Percentiles rank a stretch among this genome's conserved stretches.
Conservation (phyloP, 805 yeast genomes). For the Priceomyces haplophilus region DNA sequence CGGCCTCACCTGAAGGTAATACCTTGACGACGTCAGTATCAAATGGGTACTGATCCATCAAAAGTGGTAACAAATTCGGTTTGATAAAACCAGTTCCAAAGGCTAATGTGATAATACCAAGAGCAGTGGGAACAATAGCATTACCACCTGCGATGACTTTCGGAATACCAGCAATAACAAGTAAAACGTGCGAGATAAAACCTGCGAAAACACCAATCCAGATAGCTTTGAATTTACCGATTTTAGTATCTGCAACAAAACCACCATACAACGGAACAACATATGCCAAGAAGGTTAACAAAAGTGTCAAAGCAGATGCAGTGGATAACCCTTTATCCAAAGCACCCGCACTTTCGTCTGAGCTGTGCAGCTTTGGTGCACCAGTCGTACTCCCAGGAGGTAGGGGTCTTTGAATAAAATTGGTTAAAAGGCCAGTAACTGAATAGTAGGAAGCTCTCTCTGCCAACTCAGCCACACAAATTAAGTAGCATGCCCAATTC, state of each 20-base stretch:
- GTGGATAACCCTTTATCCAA: slow-evolving; percentile 43
- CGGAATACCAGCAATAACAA: slow-evolving; percentile 49
- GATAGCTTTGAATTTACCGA: slow-evolving; percentile 48
- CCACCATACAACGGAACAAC: slow-evolving; percentile 54
- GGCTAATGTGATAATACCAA: slow-evolving; percentile 40
- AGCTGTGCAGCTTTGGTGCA: slow-evolving; percentile 29
- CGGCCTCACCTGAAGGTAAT: slow-evolving; percentile 60
- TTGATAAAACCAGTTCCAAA: slow-evolving; percentile 54
- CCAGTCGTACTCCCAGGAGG: slow-evolving; percentile 49
- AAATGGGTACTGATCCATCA: slow-evolving; percentile 50
- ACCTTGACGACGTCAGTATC: slow-evolving; percentile 57
- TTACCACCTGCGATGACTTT: slow-evolving; percentile 32
- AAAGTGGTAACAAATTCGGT: slow-evolving; percentile 49
- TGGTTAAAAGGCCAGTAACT: slow-evolving; percentile 40
- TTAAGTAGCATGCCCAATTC: slow-evolving; percentile 47
- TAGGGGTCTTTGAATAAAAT: slow-evolving; percentile 51
- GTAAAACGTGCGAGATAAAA: slow-evolving; percentile 44
- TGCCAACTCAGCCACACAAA: slow-evolving; percentile 50
- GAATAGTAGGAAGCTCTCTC: slow-evolving; percentile 57
- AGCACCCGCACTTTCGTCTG: slow-evolving; percentile 48
- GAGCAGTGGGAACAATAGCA: slow-evolving; percentile 39
- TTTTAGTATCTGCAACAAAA: slow-evolving; percentile 46
- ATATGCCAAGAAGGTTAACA: slow-evolving; percentile 49
- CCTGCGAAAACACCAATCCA: slow-evolving; percentile 50
- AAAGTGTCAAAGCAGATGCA: slow-evolving; percentile 46